phyloP scores from a whole-genome alignment of 345 rosid genomes.

The Excoecaria cochinchinensis region DNA sequence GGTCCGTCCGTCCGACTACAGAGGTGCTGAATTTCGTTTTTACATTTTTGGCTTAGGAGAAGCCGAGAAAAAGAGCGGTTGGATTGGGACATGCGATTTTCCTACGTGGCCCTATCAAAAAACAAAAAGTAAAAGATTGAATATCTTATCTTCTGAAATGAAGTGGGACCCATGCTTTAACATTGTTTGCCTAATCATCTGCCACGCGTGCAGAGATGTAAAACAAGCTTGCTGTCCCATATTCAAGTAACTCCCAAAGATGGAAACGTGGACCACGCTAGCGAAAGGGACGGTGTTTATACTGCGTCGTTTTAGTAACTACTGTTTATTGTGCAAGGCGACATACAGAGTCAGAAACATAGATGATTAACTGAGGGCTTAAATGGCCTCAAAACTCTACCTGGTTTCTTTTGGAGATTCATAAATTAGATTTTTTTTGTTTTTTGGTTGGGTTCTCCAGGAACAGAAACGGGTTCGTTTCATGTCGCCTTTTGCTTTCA shows the following conservation, averaged over 20 bases:
- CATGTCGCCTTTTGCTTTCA: background rate
- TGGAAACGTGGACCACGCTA: slow-evolving; percentile 5
- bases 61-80: background rate
- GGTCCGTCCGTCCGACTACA: background rate
- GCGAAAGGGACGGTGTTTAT: background rate
- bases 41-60: too few relatives aligned
- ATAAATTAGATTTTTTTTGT: background rate
- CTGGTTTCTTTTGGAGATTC: background rate
- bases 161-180: background rate
- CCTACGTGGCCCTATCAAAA: background rate
- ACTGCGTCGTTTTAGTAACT: background rate
- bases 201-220: slow-evolving; percentile 5
- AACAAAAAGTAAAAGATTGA: background rate
- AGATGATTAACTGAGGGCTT: too few relatives aligned
- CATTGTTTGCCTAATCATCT: background rate
- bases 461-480: background rate
- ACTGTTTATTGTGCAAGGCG: too few relatives aligned
- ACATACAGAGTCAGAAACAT: too few relatives aligned
- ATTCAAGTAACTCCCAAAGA: too few relatives aligned
- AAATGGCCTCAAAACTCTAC: too few relatives aligned
- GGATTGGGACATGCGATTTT: slow-evolving; percentile 13
- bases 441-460: background rate
- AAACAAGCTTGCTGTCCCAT: too few relatives aligned
- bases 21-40: background rate
- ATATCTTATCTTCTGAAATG: slow-evolving; percentile 4